Conservation (phyloP, 2,329 filamentous ascomycete species). For the Sclerotinia spermophila region DNA sequence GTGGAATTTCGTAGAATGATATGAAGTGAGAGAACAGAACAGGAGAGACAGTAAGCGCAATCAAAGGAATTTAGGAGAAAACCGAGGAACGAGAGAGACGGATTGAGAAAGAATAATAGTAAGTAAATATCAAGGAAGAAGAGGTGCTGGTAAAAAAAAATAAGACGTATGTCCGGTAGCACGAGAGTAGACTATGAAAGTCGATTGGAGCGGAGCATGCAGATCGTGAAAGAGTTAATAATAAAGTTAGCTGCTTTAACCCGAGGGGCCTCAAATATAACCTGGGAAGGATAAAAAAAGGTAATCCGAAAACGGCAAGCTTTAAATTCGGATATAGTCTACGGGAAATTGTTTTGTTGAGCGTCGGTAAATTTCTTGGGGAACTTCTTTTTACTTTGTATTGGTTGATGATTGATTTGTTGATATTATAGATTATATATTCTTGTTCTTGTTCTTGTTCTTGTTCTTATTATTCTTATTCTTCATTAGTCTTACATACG, state of each 20-base stretch:
- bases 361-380: neutral
- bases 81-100: neutral
- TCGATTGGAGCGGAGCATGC: neutral
- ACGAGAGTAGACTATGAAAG: conserved; percentile 10
- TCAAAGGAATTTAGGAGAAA: neutral
- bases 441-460: too few species aligned
- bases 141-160: conserved; percentile 1
- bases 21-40: neutral
- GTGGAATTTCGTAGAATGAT: neutral
- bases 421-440: too few species aligned
- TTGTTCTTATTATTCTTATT: too few species aligned
- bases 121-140: conserved; percentile 2
- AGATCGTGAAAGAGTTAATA: neutral
- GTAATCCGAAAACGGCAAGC: neutral
- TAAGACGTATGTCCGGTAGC: conserved; percentile 12
- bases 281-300: neutral
- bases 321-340: neutral
- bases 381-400: neutral
- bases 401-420: neutral
- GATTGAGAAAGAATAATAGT: neutral
- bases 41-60: neutral
- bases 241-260: neutral
- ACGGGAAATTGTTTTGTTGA: conserved; percentile 6
- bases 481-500: neutral
- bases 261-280: neutral